Percentiles rank a stretch among this genome's conserved stretches.
These are phyloP conservation scores for Juncus inflexus DNA, from an alignment of 176 grass and related monocot species.

Conservation along the genomic window DNA sequence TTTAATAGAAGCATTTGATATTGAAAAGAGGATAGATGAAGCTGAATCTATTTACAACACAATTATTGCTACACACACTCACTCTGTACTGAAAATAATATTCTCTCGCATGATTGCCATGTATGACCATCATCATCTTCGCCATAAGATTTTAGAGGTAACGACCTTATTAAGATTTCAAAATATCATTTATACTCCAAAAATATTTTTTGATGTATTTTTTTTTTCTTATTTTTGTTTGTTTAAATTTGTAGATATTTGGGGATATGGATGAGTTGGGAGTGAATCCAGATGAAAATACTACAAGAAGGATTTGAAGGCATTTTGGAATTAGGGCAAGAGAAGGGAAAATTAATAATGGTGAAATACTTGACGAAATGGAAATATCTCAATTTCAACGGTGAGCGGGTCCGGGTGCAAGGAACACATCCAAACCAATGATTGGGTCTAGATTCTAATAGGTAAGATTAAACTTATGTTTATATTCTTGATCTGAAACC, in stretches of 20 bases:
- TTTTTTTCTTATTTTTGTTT: no score
- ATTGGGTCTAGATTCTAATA: no score
- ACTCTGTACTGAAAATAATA: conserved; percentile 70
- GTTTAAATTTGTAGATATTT: conserved; percentile 47
- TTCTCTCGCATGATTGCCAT: conserved; percentile 82
- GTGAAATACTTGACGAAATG: conserved; percentile 69
- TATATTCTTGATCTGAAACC: no score
- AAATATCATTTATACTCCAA: no score
- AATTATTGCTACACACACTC: conserved; percentile 49
- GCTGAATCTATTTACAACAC: conserved; percentile 52
- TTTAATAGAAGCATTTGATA: conserved; percentile 65
- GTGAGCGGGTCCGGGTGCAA: conserved; percentile 49
- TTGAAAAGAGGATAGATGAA: conserved; percentile 80
- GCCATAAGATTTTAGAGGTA: conserved; percentile 86
- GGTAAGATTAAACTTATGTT: no score
- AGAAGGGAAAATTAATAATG: conserved; percentile 53
- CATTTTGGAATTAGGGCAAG: conserved; percentile 49
- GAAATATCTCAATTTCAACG: conserved; percentile 79
- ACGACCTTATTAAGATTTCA: no score
- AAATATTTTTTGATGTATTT: no score
- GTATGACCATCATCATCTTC: conserved; percentile 42
- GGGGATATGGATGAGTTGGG: conserved; percentile 76
- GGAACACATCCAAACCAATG: no score
- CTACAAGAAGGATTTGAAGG: conserved; percentile 68
- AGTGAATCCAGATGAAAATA: conserved; percentile 76